Evolutionary conservation across 2,329 filamentous ascomycete species (phyloP).

Genomic region (Botryotinia calthae): DNA sequence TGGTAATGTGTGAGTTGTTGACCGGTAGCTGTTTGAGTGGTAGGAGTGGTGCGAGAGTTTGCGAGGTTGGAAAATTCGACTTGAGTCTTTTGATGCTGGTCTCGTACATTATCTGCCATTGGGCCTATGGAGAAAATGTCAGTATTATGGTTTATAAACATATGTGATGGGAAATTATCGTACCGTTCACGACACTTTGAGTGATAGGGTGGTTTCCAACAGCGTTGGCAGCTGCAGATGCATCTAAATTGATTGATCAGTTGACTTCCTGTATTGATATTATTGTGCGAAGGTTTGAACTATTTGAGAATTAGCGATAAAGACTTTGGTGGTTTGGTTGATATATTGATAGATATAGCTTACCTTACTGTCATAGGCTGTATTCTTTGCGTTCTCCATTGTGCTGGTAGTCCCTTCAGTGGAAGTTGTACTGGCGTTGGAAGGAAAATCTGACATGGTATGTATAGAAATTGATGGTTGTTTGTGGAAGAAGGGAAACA

Average conservation of each 20-base stretch:
- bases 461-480: neutral
- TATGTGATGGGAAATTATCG: slow-evolving; percentile 21
- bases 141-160: neutral
- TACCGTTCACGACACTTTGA: slow-evolving; percentile 37
- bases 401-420: slow-evolving; percentile 3
- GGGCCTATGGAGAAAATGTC: slow-evolving; percentile 46
- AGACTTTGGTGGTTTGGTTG: neutral
- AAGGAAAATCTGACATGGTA: slow-evolving; percentile 19
- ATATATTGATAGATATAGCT: neutral
- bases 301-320: slow-evolving; percentile 14
- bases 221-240: slow-evolving; percentile 36
- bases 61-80: slow-evolving; percentile 58
- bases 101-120: slow-evolving; percentile 57
- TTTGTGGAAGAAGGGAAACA: neutral
- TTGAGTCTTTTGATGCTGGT: slow-evolving; percentile 54
- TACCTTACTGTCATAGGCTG: slow-evolving; percentile 21
- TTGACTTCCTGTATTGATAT: neutral
- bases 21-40: slow-evolving; percentile 54
- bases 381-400: slow-evolving; percentile 20
- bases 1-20: slow-evolving; percentile 68
- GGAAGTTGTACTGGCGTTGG: slow-evolving; percentile 12
- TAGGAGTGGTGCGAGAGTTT: slow-evolving; percentile 54
- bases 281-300: slow-evolving; percentile 7
- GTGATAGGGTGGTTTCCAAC: slow-evolving; percentile 38
- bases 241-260: slow-evolving; percentile 34